Conservation (phyloP, 192 early-diverging fungal genomes). For the Backusella mclennaniae region DNA sequence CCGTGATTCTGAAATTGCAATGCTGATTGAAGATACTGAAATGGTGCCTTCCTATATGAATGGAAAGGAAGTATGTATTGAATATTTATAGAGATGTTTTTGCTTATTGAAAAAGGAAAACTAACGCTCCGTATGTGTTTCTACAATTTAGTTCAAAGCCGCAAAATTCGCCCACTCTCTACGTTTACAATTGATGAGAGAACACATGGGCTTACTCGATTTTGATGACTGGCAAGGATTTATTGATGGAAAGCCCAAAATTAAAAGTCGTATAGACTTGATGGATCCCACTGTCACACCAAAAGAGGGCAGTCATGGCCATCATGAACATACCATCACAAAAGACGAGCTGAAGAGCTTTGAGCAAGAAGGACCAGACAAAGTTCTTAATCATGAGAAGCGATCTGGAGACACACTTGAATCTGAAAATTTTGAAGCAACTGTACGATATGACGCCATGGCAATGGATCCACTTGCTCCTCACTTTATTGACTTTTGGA, state of each 20-base stretch:
- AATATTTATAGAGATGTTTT: not conserved
- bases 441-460: constrained; percentile 22
- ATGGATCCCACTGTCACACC: not conserved
- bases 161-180: constrained; percentile 69
- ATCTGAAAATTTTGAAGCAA: not conserved
- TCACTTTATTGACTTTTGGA: constrained; percentile 54
- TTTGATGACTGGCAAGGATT: constrained; percentile 34
- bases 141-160: constrained; percentile 51
- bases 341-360: constrained; percentile 23
- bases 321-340: not conserved
- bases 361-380: constrained; percentile 40
- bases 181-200: constrained; percentile 74
- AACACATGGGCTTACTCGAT: constrained; percentile 74
- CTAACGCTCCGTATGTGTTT: not conserved
- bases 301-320: not conserved
- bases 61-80: constrained; percentile 43
- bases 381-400: constrained; percentile 9
- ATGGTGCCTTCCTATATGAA: constrained; percentile 66
- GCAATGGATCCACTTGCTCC: constrained; percentile 73
- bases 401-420: not conserved
- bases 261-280: not conserved
- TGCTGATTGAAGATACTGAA: constrained; percentile 76
- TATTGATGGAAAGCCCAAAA: constrained; percentile 15
- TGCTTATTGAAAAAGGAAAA: not conserved
- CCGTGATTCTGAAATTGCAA: constrained; percentile 39